Evolutionary conservation across 371 early-diverging fungal genomes (phyloP), one percentile per base, ranked within the genome.

Genomic region (Mucor lusitanicus): DNA sequence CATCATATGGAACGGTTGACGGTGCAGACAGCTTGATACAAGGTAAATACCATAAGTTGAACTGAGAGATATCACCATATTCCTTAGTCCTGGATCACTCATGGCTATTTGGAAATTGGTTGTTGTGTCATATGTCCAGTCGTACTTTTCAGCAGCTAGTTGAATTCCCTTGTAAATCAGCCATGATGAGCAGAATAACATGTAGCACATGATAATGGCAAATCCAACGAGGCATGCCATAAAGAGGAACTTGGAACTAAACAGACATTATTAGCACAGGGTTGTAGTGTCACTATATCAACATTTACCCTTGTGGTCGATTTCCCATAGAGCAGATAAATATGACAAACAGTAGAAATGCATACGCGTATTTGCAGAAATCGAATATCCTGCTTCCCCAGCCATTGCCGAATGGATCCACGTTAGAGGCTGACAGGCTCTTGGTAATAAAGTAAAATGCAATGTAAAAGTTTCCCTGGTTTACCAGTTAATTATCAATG

Each of bases 301-400:
- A 25, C 50, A 71, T 66, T 74, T 91, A 91, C 68, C 94, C 93
- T 82, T 93, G 92, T 40, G 95, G 95, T 40, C 94, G 78, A 70
- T 95, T 95, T 39, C 95, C 95, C 77, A 95, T 83, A 15, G 93
- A 85, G 57, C 88, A 84, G 62, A 94, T 88, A 67, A 95, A 92
- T 30, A 86, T 76, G 1, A 85, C 79, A 56, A 91, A 79, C 62
- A 94, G 75, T 28, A 91, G 66, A 19, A 87, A 73, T 44, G 91
- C 76, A 75, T 94, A 94, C 11, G 88, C 68, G 55, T 85, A 85
- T 28, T 80, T 77, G 13, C 87, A 69, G 3, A 86, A 66, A 15
- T 79, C 75, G 67, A 88, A 86, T 19, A 89, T 67, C 48, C 70
- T 63, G 13, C 62, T 59, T 3, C 83, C 82, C 81, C 80, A 80